A percentile compares a stretch with the other conserved stretches of the same genome.
phyloP scores from a whole-genome alignment of 495 filamentous ascomycete genomes.

The Melanomma pulvis-pyrius region DNA sequence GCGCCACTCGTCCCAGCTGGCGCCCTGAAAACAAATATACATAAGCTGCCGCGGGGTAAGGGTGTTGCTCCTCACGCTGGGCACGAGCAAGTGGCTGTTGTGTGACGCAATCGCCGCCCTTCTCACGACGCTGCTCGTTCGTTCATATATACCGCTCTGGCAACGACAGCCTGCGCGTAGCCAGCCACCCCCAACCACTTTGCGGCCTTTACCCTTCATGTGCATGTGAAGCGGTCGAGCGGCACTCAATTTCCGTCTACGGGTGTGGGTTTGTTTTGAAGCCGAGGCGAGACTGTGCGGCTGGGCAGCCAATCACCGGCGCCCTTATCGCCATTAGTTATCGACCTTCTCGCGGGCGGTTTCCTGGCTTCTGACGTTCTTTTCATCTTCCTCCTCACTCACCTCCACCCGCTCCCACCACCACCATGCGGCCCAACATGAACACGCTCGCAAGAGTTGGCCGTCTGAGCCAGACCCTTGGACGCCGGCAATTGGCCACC shows the following conservation, averaged over 20 bases:
- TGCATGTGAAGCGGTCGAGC: conserved; percentile 36
- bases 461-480: conserved; percentile 48
- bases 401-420: conserved; percentile 13
- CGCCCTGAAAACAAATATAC: conserved; percentile 15
- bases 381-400: conserved; percentile 13
- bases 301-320: conserved; percentile 28
- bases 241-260: conserved; percentile 38
- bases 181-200: neutral
- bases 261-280: conserved; percentile 32
- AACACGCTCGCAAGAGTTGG: conserved; percentile 39
- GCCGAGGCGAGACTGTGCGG: conserved; percentile 26
- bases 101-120: conserved; percentile 21
- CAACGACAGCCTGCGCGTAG: neutral
- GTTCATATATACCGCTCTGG: neutral
- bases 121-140: neutral
- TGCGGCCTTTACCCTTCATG: conserved; percentile 22
- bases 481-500: conserved; percentile 55
- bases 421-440: conserved; percentile 31
- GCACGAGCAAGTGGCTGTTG: neutral
- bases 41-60: conserved; percentile 7
- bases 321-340: conserved; percentile 25
- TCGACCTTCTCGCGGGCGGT: conserved; percentile 24
- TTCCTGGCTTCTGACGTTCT: conserved; percentile 32
- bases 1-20: conserved; percentile 17
- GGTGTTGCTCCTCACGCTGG: conserved; percentile 2